Evolutionary conservation across 1,284 basidiomycete genomes (phyloP), one percentile per base, ranked within the genome.

Genomic region (Meira miltonrushii): DNA sequence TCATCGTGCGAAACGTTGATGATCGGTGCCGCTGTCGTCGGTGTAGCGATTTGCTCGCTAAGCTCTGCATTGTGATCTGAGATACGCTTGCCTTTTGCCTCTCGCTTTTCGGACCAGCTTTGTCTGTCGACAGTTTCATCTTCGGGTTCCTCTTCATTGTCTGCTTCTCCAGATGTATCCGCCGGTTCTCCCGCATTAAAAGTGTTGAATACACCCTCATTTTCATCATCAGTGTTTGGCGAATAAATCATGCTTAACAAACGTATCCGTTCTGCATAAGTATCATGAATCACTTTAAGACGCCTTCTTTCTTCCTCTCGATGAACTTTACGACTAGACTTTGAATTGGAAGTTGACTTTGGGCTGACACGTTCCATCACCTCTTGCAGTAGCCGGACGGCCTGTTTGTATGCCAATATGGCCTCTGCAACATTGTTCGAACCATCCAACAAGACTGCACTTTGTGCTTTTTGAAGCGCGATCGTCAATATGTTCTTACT

Each of bases 331-430:
- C 37, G 40, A 17, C 13, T 48, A 6, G 46, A 17, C n/a, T 33
- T 37, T 4, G 28, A 33, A 33, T 3, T 8, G 28, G 28, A 33
- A 23, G 33, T 21, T 6, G 41, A 21, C 11, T 44, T 46, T 13
- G 77, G 74, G 23, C 79, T 70, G 23, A 80, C 78, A 15, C 79
- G 67, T 7, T 74, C 70, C 77, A 80, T 80, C 40, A 80, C 79
- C 55, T 80, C 74, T 58, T 77, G 66, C n/a, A 80, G 60, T 51
- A 80, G 59, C 6, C 73, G 61, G 1, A 80, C 78, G 7, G 75
- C 73, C 60, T 79, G 71, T 11, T 67, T 65, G 65, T 80, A 80
- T 1, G 79, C 79, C 0, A 68, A 60, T 19, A 80, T 76, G 4
- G 79, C 79, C 8, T 76, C 77, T 8, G 79, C 74, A 9, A 79